These are phyloP conservation scores for Conringia planisiliqua DNA, from an alignment of 345 rosid species.

Conservation along the genomic window DNA sequence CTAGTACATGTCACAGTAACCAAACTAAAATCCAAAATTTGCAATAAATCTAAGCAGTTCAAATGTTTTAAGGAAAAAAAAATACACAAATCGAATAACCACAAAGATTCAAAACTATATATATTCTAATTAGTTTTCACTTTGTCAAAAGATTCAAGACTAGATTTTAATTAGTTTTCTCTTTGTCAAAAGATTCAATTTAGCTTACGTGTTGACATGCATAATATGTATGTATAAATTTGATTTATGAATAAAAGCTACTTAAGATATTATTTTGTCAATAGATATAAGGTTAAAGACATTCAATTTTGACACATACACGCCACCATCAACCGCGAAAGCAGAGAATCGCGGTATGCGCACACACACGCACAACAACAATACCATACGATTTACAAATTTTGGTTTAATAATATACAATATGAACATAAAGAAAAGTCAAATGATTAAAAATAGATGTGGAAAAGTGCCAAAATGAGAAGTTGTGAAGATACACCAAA, in stretches of 20 bases:
- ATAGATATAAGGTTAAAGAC: neutral
- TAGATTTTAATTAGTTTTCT: neutral
- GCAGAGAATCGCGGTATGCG: slow-evolving; percentile 8
- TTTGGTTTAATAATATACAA: neutral
- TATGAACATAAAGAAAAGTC: neutral
- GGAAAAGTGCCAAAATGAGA: neutral
- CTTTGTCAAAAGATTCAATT: neutral
- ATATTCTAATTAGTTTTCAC: neutral
- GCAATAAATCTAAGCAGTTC: neutral
- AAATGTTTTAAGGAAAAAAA: neutral
- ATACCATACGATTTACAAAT: neutral
- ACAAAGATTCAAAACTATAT: neutral
- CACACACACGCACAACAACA: neutral
- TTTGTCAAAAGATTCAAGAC: neutral
- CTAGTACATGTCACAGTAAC: neutral
- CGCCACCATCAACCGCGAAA: slow-evolving; percentile 22
- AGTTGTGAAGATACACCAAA: slow-evolving; percentile 1
- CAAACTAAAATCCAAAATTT: neutral
- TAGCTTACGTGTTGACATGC: neutral
- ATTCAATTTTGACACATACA: slow-evolving; percentile 19
- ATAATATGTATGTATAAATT: neutral
- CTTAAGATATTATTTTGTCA: neutral
- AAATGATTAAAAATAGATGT: neutral
- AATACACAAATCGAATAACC: neutral
- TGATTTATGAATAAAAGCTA: neutral